These are phyloP conservation scores for Diaporthe citrichinensis DNA, from an alignment of 2,329 filamentous ascomycete species.

Conservation along the genomic window DNA sequence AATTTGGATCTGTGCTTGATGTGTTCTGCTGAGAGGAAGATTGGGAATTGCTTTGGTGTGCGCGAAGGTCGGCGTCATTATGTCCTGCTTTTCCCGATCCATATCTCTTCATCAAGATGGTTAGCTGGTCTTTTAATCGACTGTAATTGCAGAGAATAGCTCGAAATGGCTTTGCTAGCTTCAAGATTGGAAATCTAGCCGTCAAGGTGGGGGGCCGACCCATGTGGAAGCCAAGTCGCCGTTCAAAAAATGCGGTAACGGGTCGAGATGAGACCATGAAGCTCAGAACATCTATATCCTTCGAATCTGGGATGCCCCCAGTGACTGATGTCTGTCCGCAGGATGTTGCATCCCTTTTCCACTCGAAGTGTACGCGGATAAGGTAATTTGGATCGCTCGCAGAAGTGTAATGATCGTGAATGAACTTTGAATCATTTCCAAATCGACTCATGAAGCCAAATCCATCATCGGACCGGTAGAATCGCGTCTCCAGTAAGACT, in stretches of 20 bases:
- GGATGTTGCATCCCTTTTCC: not conserved
- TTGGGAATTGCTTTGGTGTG: too few species aligned
- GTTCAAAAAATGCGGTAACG: not conserved
- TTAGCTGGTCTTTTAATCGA: not conserved
- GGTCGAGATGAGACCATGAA: not conserved
- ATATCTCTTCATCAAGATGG: not conserved
- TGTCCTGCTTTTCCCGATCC: too few species aligned
- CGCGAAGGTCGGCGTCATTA: not conserved
- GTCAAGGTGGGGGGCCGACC: too few species aligned
- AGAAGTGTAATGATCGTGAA: not conserved
- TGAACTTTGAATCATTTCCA: too few species aligned
- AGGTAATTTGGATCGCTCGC: not conserved
- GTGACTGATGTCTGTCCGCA: too few species aligned
- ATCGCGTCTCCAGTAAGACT: not conserved
- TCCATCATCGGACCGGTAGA: not conserved
- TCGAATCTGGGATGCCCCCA: not conserved
- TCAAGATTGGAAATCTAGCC: not conserved
- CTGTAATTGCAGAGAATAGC: fast-evolving
- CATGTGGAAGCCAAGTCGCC: not conserved
- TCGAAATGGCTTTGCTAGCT: not conserved
- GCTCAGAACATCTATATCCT: not conserved
- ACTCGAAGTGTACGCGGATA: not conserved
- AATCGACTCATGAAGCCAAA: not conserved
- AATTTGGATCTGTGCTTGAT: not conserved
- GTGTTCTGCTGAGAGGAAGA: not conserved